Conservation (phyloP, 805 yeast species). For the Kregervanrija pseudodelftensis region DNA sequence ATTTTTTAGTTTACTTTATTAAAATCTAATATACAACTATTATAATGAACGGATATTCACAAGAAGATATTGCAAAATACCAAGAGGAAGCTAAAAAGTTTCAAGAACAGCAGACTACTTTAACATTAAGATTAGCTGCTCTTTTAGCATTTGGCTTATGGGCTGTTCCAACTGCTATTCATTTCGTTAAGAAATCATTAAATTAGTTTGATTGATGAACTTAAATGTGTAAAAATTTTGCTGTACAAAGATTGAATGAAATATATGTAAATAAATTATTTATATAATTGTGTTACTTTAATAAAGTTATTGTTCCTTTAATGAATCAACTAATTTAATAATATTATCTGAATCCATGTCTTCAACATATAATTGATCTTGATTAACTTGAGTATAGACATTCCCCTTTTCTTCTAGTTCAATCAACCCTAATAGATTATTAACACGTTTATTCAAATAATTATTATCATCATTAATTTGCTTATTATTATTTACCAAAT, state of each 20-base stretch:
- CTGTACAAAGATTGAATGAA: conserved; percentile 2
- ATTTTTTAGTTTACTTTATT: no score
- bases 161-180: conserved; percentile 47
- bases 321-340: conserved; percentile 1
- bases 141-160: conserved; percentile 60
- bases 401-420: background rate
- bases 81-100: conserved; percentile 58
- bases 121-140: conserved; percentile 54
- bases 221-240: background rate
- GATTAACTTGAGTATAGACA: no score
- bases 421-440: conserved; percentile 9
- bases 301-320: no score
- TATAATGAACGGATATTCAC: conserved; percentile 24
- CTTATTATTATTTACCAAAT: conserved; percentile 10
- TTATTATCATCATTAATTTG: conserved; percentile 7
- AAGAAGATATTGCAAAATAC: conserved; percentile 36
- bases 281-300: background rate
- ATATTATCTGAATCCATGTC: background rate
- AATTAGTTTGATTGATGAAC: conserved; percentile 5
- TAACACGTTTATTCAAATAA: conserved; percentile 15
- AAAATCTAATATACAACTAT: background rate
- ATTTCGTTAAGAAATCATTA: conserved; percentile 41
- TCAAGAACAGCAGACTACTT: conserved; percentile 55
- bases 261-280: background rate
- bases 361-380: no score